Conservation (phyloP, 257 asterid species). For the Solanum tarapatanum region DNA sequence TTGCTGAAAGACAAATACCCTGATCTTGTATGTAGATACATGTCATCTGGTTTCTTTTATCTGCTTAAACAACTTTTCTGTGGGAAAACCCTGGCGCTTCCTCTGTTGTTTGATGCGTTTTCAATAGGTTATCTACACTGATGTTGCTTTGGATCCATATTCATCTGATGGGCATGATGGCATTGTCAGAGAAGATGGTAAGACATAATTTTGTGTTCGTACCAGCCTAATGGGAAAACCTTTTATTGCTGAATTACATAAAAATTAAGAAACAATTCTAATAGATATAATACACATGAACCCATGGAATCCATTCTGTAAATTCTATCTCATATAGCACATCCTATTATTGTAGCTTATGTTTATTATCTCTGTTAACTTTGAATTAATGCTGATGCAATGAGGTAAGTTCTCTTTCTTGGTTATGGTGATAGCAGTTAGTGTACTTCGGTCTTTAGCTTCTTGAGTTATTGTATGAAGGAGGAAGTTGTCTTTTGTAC, state of each 20-base stretch:
- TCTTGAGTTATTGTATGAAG: not conserved
- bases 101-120: not conserved
- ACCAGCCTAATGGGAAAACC: not conserved
- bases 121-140: conserved; percentile 72
- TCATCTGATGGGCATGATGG: conserved; percentile 99
- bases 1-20: conserved; percentile 89
- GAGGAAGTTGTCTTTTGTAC: not conserved
- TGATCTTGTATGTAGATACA: conserved; percentile 61
- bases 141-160: conserved; percentile 94
- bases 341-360: not conserved
- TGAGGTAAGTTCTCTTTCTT: not conserved
- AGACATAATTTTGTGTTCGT: not conserved
- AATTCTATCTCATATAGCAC: not conserved
- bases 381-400: not conserved
- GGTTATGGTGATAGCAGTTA: not conserved
- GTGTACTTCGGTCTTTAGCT: not conserved
- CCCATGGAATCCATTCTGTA: not conserved
- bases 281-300: not conserved
- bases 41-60: not conserved
- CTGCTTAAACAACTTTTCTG: not conserved
- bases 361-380: not conserved
- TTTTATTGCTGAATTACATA: not conserved
- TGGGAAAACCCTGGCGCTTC: not conserved
- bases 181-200: conserved; percentile 97
- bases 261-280: not conserved